Evolutionary conservation across 352 stramenopile genomes (phyloP).

Genomic region (Halophytophthora polymorphica): DNA sequence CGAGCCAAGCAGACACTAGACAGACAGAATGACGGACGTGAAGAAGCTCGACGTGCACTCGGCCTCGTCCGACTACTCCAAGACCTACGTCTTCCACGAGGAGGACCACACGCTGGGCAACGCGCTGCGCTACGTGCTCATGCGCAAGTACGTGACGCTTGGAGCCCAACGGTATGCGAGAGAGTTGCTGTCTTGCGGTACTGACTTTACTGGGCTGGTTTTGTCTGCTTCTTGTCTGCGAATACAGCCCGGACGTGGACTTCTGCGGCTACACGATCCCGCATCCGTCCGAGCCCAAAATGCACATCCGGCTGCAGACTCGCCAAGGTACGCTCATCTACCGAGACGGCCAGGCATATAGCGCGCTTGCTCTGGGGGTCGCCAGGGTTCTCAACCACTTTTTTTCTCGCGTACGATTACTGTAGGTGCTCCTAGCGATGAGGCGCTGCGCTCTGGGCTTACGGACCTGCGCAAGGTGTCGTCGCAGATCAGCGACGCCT

Average conservation of each 20-base stretch:
- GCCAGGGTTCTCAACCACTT: conserved; percentile 1
- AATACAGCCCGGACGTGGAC: conserved; percentile 80
- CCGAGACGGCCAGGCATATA: neutral
- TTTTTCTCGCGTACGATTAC: neutral
- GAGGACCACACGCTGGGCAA: conserved; percentile 92
- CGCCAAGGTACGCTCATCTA: conserved; percentile 40
- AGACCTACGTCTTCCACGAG: conserved; percentile 87
- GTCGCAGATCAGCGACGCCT: conserved; percentile 66
- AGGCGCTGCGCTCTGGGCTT: conserved; percentile 57
- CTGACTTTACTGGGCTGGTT: neutral
- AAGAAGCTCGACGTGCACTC: conserved; percentile 85
- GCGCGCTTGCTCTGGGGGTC: neutral
- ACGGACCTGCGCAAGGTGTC: conserved; percentile 75
- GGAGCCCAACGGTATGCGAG: too few relatives aligned
- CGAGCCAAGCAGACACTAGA: conserved; percentile 5
- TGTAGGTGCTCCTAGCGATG: conserved; percentile 55
- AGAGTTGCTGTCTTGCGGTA: neutral
- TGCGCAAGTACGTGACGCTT: conserved; percentile 74
- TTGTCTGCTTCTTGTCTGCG: conserved; percentile 6
- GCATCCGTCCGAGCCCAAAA: conserved; percentile 93
- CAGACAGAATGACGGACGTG: conserved; percentile 21
- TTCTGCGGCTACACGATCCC: conserved; percentile 96
- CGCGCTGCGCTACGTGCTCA: conserved; percentile 89
- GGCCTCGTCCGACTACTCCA: conserved; percentile 75
- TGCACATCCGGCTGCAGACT: conserved; percentile 93